Evolutionary conservation across 108 stramenopile genomes (phyloP), one percentile per base, ranked within the genome.

Genomic region (Nitzschia sp.): DNA sequence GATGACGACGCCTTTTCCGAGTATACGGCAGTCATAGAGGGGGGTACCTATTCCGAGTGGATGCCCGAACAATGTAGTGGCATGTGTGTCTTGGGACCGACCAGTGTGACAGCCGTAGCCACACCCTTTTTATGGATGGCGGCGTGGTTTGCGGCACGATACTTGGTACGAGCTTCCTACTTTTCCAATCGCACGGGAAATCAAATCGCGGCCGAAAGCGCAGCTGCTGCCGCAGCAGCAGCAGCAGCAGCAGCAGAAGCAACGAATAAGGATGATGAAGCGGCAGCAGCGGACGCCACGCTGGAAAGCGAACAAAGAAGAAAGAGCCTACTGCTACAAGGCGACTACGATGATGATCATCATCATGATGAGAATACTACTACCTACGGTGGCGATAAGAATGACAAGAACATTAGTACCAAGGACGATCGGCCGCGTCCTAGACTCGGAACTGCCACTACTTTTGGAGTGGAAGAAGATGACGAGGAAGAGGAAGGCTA

Each of bases 71-170:
- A 52, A 38, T 75, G 74, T 48, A 62, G 58, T 34, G 54, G 44
- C 1, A 2, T 27, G 27, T 75, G 74, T 62, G 52, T 47, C 9
- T 27, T 75, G 50, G 66, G 67, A 19, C 41, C 65, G 15, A 68
- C 66, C 48, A 68, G 66, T 52, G 58, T 41, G 58, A 58, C 34
- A 3, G 41, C 45, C 19, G 34, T 68, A 26, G 66, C 66, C 5
- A 50, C 57, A 15, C 54, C 66, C 6, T 34, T 53, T 23, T 44
- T 63, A 31, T 45, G 44, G 58, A 50, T 68, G 19, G 1, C 35
- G 58, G 74, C 31, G 25, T 75, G 21, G 53, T 36, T 46, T 47
- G 25, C 23, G 48, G 16, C 44, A 21, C 34, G 23, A 16, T 60
- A 11, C 22, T 13, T 41, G 6, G 38, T 41, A 9, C 38, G 38